Conservation (phyloP, 139 green algal genomes). For the Haematococcus lacustris region DNA sequence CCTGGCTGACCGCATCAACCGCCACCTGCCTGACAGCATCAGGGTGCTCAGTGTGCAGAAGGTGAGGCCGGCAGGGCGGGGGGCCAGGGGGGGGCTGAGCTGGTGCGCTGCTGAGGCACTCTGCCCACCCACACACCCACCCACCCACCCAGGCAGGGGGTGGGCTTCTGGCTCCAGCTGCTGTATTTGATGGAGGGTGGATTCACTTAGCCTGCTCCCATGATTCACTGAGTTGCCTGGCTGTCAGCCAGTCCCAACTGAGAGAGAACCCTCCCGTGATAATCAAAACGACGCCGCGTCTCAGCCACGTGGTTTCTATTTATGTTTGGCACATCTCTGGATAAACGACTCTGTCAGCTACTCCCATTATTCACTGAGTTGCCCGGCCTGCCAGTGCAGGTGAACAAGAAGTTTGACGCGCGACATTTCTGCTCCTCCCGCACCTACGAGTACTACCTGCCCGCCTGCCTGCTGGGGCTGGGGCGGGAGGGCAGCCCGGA, state of each 20-base stretch:
- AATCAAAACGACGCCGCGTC: neutral
- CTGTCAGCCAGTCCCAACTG: neutral
- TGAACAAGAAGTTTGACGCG: slow-evolving; percentile 85
- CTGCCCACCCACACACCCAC: too few relatives aligned
- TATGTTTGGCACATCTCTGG: neutral
- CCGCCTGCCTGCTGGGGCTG: slow-evolving; percentile 29
- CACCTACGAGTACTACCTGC: slow-evolving; percentile 95
- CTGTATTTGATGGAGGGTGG: neutral
- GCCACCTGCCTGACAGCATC: slow-evolving; percentile 64
- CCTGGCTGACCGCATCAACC: slow-evolving; percentile 75
- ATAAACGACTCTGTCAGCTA: neutral
- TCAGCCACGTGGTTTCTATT: neutral
- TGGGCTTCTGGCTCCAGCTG: slow-evolving; percentile 7
- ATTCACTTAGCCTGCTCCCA: neutral
- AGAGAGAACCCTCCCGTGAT: neutral
- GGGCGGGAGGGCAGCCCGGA: too few relatives aligned
- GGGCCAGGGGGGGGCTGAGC: too few relatives aligned
- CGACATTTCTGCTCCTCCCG: slow-evolving; percentile 70
- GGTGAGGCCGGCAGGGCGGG: slow-evolving; percentile 13
- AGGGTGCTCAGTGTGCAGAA: slow-evolving; percentile 64
- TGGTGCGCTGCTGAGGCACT: too few relatives aligned
- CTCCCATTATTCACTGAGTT: neutral
- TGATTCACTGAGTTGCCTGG: neutral
- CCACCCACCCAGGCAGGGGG: too few relatives aligned
- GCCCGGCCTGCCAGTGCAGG: slow-evolving; percentile 19